phyloP scores from a whole-genome alignment of 805 yeast genomes.

The Ogataea paraovalis region DNA sequence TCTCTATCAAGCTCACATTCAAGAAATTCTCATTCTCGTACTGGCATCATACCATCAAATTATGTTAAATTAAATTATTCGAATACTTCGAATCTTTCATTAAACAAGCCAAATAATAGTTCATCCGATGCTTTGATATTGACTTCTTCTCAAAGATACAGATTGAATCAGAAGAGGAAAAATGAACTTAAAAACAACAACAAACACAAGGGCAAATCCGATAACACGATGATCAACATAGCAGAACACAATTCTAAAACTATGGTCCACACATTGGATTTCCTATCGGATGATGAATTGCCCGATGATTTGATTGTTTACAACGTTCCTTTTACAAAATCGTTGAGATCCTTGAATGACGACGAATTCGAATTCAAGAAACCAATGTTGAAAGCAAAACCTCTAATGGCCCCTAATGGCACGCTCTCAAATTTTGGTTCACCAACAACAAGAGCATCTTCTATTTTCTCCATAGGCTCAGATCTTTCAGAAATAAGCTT shows the following conservation, averaged over 20 bases:
- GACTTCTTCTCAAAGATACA: constrained; percentile 27
- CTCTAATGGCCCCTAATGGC: neutral
- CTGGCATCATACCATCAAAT: neutral
- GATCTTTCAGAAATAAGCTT: constrained; percentile 25
- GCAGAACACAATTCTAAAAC: constrained; percentile 6
- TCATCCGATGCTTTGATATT: constrained; percentile 8
- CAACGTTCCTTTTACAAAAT: constrained; percentile 63
- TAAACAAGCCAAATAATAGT: neutral
- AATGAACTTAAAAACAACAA: constrained; percentile 4
- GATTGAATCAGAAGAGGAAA: constrained; percentile 21
- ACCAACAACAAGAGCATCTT: constrained; percentile 41
- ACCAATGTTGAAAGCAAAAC: constrained; percentile 4
- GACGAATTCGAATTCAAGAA: constrained; percentile 31
- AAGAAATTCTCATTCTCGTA: neutral
- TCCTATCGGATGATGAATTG: constrained; percentile 47
- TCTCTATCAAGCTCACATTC: neutral
- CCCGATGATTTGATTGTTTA: constrained; percentile 51
- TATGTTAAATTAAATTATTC: neutral
- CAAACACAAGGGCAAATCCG: constrained; percentile 1
- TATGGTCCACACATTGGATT: constrained; percentile 29
- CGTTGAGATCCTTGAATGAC: constrained; percentile 38
- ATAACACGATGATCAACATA: constrained; percentile 6
- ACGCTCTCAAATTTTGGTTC: constrained; percentile 26
- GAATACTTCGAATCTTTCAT: neutral
- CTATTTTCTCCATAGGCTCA: constrained; percentile 38